Base-by-base conservation (phyloP, 2,329 filamentous ascomycete genomes). In the Nothomitra cinnamomea region DNA sequence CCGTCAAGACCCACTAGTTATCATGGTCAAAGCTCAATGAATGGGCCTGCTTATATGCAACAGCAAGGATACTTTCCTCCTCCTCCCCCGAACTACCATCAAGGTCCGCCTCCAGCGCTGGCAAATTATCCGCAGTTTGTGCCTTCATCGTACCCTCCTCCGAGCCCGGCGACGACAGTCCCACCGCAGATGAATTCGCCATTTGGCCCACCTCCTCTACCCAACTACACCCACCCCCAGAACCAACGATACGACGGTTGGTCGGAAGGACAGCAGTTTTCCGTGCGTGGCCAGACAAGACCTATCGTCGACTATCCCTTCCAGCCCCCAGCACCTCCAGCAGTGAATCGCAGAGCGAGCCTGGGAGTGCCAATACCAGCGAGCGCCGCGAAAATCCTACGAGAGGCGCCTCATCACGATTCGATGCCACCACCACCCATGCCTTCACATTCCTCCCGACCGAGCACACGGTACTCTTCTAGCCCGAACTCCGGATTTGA, bases 211-310 rank as follows among this genome's bases (percentile, higher is more conserved):
- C 45, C 45, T 6, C 19, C 45, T 5, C 24, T 17, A 17, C 28
- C 28, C 4, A 32, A 32, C 28, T 49, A 49, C 15, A 35, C 13
- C 12, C n/a, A 24, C 24, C 8, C 45, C 45, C 45, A 28, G 13
- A 49, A 35, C 10, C 24, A 28, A 22, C 45, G 24, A 17, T 49
- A 35, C 24, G 28, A 32, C 28, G 28, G 47, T 15, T 49, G 52
- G 52, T 15, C 52, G n/a, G 52, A 53, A 47, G 40, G 52, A 22
- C 45, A 53, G 19, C 51, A 35, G 3, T 38, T 48, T 22, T 53
- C 52, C 6, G 41, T 47, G 1, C 45, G 45, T 28, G 52, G 52
- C 24, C 51, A 19, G 42, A 8, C 52, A 0, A 24, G 52, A 22
- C 41, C 52, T 19, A 32, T 42, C n/a, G 45, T 47, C 24, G 45